Base-by-base conservation (phyloP, 2,329 filamentous ascomycete species). In the Neonectria sp. region DNA sequence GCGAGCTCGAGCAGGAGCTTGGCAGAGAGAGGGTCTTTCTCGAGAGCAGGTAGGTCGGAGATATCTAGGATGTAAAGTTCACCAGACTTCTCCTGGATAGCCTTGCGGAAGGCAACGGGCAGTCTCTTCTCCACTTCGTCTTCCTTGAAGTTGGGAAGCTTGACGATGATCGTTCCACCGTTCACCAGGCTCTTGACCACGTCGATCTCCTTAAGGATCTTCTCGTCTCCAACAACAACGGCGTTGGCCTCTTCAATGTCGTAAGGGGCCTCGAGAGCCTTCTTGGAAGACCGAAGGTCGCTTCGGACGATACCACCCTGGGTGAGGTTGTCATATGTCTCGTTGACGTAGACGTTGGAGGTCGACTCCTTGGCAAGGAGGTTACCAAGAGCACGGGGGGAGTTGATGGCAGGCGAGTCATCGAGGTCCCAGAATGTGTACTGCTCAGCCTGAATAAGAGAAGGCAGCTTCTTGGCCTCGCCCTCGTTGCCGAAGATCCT, bases 361-460 rank as follows among this genome's bases (percentile, higher is more conserved):
- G 84, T 93, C 80, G 83, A 93, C 80, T 88, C 95, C 86, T 92
- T 91, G 86, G 91, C 95, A 86, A 86, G 89, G 13, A 90, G 78
- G 64, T 82, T 85, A 69, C 87, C 86, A 31, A 91, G 78, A 43
- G 85, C 88, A 25, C 88, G 82, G 12, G 94, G 91, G 1, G 94
- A 91, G 66, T 85, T 85, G 58, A 87, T 86, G 58, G 92, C 88
- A 1, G 85, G 82, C 31, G 95, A 95, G 79, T 91, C 88, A 77
- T 97, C 95, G 46, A 93, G 79, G 73, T 98, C 93, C 95, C 95
- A 98, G 88, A 99, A 98, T 13, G 91, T 92, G 84, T 96, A 98
- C 81, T 98, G 93, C 80, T 93, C 88, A 24, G 91, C 90, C 71
- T 89, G 85, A 61, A 91, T 80, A 53, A 86, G 79, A n/a, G 69